A percentile compares a stretch with the other conserved stretches of the same genome.
Evolutionary conservation across 441 rosid species (phyloP).

Genomic region (Adansonia grandidieri): DNA sequence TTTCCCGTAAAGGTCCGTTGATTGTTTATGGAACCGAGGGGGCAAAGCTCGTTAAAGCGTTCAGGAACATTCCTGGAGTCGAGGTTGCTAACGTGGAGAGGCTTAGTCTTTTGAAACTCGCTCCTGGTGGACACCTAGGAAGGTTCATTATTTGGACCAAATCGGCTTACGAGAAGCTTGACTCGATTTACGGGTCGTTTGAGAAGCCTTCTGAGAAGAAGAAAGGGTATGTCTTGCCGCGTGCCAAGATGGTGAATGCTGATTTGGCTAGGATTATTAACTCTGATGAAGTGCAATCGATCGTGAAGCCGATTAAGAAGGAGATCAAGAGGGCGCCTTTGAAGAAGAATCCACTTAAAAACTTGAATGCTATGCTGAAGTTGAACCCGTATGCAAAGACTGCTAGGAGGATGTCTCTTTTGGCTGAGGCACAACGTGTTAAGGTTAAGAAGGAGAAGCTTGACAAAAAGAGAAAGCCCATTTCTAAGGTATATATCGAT

Average conservation of each 20-base stretch:
- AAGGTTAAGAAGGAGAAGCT: constrained; percentile 98
- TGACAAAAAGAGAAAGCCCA: constrained; percentile 68
- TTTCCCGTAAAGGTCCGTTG: too few relatives aligned
- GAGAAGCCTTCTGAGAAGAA: constrained; percentile 86
- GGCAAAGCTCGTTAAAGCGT: too few relatives aligned
- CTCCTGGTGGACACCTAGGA: constrained; percentile 93
- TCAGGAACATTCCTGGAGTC: too few relatives aligned
- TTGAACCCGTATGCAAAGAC: constrained; percentile 93
- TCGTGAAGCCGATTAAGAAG: constrained; percentile 77
- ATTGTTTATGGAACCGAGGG: too few relatives aligned
- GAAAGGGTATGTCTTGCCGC: constrained; percentile 83
- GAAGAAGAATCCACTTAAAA: constrained; percentile 96
- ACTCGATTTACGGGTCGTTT: constrained; percentile 76
- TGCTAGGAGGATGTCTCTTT: constrained; percentile 83
- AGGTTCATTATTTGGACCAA: constrained; percentile 95
- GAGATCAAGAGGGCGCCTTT: constrained; percentile 73
- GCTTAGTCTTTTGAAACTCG: too few relatives aligned
- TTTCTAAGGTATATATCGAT: constrained; percentile 62
- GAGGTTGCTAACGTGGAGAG: too few relatives aligned
- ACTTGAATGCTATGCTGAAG: constrained; percentile 76
- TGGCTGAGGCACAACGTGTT: constrained; percentile 88
- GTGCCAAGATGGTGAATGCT: constrained; percentile 91
- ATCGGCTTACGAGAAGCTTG: constrained; percentile 88
- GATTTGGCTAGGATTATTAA: constrained; percentile 91
- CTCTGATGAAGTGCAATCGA: constrained; percentile 96